These are phyloP conservation scores for Capronia epimyces DNA, from an alignment of 2,329 filamentous ascomycete species.

Conservation along the genomic window DNA sequence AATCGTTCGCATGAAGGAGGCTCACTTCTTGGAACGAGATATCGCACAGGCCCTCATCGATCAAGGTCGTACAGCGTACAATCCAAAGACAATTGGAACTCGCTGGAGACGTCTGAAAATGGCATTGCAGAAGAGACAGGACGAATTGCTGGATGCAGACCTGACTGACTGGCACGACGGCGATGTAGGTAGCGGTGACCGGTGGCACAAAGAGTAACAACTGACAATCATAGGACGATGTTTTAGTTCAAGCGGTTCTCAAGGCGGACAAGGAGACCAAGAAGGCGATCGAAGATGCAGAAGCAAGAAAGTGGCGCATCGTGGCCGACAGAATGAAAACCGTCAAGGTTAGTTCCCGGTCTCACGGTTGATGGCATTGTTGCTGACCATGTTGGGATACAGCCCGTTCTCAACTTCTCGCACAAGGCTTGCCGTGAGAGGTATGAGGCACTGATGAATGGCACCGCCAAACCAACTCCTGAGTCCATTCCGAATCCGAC, in stretches of 20 bases:
- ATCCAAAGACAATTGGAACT: constrained; percentile 45
- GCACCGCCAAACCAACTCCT: constrained; percentile 43
- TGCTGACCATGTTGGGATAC: not conserved
- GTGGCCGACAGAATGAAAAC: constrained; percentile 42
- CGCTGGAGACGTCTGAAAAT: constrained; percentile 45
- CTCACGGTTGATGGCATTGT: constrained; percentile 1
- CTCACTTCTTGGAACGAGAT: constrained; percentile 38
- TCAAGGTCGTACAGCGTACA: constrained; percentile 42
- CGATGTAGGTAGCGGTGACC: constrained; percentile 37
- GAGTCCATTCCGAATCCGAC: constrained; percentile 31
- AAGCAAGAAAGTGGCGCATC: constrained; percentile 43
- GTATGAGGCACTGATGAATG: constrained; percentile 38
- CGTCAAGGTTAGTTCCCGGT: constrained; percentile 29
- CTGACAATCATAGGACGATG: constrained; percentile 38
- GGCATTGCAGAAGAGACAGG: constrained; percentile 40
- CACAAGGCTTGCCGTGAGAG: constrained; percentile 44
- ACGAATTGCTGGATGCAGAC: constrained; percentile 43
- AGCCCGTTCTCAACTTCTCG: constrained; percentile 40
- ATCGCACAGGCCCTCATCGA: constrained; percentile 41
- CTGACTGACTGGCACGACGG: constrained; percentile 47
- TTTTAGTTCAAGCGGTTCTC: constrained; percentile 39
- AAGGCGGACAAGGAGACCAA: constrained; percentile 42
- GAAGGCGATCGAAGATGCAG: constrained; percentile 37
- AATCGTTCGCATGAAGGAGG: constrained; percentile 32
- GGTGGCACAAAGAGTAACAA: not conserved